Conservation (phyloP, 2,329 filamentous ascomycete species). For the Pochonia chlamydosporia region DNA sequence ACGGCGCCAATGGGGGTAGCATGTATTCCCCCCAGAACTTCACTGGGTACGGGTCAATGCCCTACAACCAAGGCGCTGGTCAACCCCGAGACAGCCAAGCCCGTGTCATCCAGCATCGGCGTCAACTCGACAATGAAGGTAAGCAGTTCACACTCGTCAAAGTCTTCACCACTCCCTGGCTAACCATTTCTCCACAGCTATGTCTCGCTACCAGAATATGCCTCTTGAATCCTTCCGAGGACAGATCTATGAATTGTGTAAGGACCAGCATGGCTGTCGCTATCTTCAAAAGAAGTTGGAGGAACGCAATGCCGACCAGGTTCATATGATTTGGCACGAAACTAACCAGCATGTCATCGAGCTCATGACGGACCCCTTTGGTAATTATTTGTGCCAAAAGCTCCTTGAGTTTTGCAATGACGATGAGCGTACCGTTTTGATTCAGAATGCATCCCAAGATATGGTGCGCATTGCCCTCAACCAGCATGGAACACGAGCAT, state of each 20-base stretch:
- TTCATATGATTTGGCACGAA: conserved; percentile 91
- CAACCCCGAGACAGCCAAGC: conserved; percentile 69
- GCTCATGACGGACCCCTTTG: conserved; percentile 98
- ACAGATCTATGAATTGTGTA: conserved; percentile 85
- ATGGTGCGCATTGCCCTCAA: conserved; percentile 94
- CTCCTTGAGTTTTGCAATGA: conserved; percentile 92
- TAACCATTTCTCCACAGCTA: conserved; percentile 34
- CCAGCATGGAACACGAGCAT: conserved; percentile 90
- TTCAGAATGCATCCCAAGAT: conserved; percentile 80
- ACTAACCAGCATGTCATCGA: conserved; percentile 92
- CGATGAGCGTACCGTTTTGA: conserved; percentile 87
- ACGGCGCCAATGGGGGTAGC: conserved; percentile 31
- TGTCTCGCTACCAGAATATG: conserved; percentile 78
- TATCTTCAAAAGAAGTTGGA: conserved; percentile 97
- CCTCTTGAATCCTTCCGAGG: conserved; percentile 75
- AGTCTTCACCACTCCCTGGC: background rate
- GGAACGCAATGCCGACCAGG: conserved; percentile 74
- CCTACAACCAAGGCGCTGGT: conserved; percentile 37
- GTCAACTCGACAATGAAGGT: conserved; percentile 69
- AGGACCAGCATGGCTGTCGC: conserved; percentile 95
- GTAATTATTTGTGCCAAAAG: conserved; percentile 99
- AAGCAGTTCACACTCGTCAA: conserved; percentile 19
- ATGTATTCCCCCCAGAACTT: conserved; percentile 54
- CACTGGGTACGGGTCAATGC: conserved; percentile 48
- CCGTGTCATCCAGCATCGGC: conserved; percentile 69